Evolutionary conservation across 2,329 filamentous ascomycete genomes (phyloP), one percentile per base, ranked within the genome.

Genomic region (Massarina eburnea): DNA sequence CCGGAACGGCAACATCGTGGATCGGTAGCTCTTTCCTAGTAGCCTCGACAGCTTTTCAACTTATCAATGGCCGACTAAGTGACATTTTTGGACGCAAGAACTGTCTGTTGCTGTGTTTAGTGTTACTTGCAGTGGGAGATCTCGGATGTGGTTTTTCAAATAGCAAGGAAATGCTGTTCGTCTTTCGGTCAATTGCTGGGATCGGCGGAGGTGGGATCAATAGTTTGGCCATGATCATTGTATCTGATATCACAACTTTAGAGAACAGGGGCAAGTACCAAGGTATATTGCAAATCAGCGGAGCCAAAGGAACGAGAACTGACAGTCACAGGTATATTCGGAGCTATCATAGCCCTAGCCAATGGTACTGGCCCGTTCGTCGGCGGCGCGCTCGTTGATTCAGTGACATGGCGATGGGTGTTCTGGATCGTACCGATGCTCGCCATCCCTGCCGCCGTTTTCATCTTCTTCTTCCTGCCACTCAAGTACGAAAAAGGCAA

Each of bases 351-450:
- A 12, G 51, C 52, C 4, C 39, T 54, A 3, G 57, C 49, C 5
- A 59, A 57, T 19, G 51, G 57, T 10, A 46, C 48, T 14, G 85
- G 86, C 1, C 79, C 81, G 1, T 86, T 88, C 57, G 72, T 89
- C 6, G 81, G 86, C 45, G 87, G 86, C 18, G 81, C 88, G 35
- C 86, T 91, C 41, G 84, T 89, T 18, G 89, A 85, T 0, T 88
- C 81, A 64, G 75, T 76, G 8, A 80, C 78, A 1, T 91, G 87
- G 87, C 77, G 85, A 17, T 79, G 80, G 29, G 87, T 89, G 41
- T 89, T 89, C 71, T 89, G 85, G 82, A 74, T 90, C 0, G 85
- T 89, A 59, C 80, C 82, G 0, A 85, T 78, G 0, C 75, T 89
- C 12, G 82, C 82, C 0, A 83, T 78, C 3, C 59, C 78, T 0